Evolutionary conservation across 2,329 filamentous ascomycete species (phyloP).

Genomic region (Botrytis fragariae): DNA sequence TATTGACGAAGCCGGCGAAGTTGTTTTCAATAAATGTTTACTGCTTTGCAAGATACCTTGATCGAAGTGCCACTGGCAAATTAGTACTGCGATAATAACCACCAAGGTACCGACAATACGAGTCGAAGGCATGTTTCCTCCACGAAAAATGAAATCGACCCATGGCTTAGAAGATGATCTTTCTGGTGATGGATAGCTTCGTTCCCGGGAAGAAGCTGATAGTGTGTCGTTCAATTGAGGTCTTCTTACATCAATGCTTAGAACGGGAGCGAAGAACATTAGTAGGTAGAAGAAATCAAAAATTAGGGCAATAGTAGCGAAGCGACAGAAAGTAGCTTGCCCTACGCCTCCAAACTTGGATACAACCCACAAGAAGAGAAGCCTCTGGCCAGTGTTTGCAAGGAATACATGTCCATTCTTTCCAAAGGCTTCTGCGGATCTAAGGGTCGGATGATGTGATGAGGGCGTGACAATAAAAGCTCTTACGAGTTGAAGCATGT

Average conservation of each 20-base stretch:
- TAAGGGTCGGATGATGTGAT: conserved; percentile 63
- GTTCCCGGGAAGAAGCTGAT: conserved; percentile 47
- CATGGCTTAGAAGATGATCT: conserved; percentile 47
- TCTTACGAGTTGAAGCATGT: conserved; percentile 76
- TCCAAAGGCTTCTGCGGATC: conserved; percentile 72
- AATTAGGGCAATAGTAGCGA: conserved; percentile 69
- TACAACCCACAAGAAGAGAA: conserved; percentile 63
- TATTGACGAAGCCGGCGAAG: conserved; percentile 37
- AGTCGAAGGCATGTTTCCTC: conserved; percentile 66
- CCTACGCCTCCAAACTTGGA: conserved; percentile 54
- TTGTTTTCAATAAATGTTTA: neutral
- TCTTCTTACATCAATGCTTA: conserved; percentile 75
- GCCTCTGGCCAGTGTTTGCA: conserved; percentile 65
- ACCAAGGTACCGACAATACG: conserved; percentile 72
- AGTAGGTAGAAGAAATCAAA: conserved; percentile 77
- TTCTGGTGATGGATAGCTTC: conserved; percentile 28
- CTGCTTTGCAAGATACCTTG: conserved; percentile 44
- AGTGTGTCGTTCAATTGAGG: conserved; percentile 68
- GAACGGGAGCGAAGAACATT: conserved; percentile 75
- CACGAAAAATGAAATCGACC: conserved; percentile 60
- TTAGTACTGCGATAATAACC: conserved; percentile 68
- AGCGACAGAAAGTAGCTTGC: conserved; percentile 71
- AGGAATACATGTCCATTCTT: conserved; percentile 69
- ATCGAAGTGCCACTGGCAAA: conserved; percentile 74
- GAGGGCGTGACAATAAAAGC: conserved; percentile 70